Conservation (phyloP, 176 grass and related monocot genomes). For the Cenchrus fungigraminus region DNA sequence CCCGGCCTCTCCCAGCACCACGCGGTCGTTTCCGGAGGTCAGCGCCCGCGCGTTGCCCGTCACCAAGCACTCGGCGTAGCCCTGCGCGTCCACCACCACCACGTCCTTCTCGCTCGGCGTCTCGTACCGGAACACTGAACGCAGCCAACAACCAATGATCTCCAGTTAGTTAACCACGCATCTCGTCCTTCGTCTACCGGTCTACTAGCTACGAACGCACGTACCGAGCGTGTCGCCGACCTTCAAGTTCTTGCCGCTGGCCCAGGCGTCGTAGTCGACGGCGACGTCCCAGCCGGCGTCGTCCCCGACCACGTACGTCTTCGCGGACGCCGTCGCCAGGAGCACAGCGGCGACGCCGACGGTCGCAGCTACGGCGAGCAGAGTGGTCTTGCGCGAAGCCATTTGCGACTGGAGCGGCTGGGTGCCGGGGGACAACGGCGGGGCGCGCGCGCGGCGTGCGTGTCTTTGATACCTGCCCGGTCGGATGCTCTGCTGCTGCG, state of each 20-base stretch:
- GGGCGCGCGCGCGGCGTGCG: too few species aligned
- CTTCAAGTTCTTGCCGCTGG: conserved; percentile 45
- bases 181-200: too few species aligned
- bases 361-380: neutral
- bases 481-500: too few species aligned
- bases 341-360: neutral
- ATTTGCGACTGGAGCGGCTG: neutral
- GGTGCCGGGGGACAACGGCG: too few species aligned
- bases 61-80: conserved; percentile 16
- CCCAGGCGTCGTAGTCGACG: conserved; percentile 41
- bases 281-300: conserved; percentile 37
- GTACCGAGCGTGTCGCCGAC: conserved; percentile 57
- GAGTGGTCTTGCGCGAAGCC: neutral
- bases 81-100: conserved; percentile 22
- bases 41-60: conserved; percentile 19
- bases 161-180: neutral
- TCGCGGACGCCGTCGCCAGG: conserved; percentile 8
- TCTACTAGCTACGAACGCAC: too few species aligned
- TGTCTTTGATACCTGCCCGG: too few species aligned
- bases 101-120: conserved; percentile 10
- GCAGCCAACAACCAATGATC: neutral
- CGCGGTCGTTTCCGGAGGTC: conserved; percentile 33
- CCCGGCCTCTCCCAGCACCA: conserved; percentile 16
- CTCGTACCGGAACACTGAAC: conserved; percentile 33
- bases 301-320: conserved; percentile 18